Evolutionary conservation across 257 asterid genomes (phyloP).

Genomic region (Solanum rostratum): DNA sequence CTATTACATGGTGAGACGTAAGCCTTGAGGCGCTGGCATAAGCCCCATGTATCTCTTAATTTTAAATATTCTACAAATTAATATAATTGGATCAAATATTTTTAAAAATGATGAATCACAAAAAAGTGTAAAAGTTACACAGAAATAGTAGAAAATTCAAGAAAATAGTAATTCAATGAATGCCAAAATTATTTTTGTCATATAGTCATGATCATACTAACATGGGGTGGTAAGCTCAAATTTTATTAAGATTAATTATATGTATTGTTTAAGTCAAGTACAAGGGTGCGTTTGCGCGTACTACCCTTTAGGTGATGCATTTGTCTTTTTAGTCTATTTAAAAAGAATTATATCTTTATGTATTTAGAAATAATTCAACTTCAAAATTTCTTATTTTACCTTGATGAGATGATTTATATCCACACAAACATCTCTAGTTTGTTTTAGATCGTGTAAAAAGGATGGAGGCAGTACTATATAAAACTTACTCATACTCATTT

Average conservation of each 20-base stretch:
- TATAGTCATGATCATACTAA: too few species aligned
- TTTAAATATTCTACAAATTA: background rate
- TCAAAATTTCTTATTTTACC: background rate
- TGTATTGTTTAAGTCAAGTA: too few species aligned
- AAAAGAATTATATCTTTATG: background rate
- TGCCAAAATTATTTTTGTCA: too few species aligned
- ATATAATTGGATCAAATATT: background rate
- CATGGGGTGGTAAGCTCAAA: too few species aligned
- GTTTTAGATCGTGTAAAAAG: background rate
- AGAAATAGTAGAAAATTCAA: background rate
- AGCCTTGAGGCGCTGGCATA: background rate
- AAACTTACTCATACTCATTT: background rate
- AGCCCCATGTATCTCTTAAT: background rate
- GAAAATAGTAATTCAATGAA: background rate
- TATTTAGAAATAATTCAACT: background rate
- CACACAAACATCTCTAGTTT: background rate
- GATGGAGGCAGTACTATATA: background rate
- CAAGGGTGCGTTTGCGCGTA: too few species aligned
- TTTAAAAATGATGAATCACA: background rate
- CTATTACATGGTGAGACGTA: background rate
- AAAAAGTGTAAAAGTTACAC: background rate
- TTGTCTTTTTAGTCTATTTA: background rate
- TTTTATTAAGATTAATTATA: too few species aligned
- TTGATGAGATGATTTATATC: too few species aligned
- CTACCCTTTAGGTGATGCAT: too few species aligned